Conservation (phyloP, 768 basidiomycete species). For the Amanita subjunquillea region DNA sequence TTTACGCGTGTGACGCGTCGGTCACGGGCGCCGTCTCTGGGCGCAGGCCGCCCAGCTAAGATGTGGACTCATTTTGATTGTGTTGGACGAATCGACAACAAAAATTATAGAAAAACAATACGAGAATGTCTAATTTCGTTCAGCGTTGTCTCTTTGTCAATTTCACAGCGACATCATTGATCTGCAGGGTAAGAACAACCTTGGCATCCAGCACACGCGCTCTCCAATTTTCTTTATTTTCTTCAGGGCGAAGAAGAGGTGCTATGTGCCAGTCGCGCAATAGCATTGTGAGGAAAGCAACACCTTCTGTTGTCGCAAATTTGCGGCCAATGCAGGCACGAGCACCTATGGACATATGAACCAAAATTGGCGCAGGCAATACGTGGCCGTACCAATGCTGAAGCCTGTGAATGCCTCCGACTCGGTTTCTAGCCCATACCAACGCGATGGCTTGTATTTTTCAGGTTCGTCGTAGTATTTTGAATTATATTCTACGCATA, state of each 20-base stretch:
- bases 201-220: slow-evolving; percentile 25
- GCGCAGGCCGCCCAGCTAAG: no score
- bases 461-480: slow-evolving; percentile 28
- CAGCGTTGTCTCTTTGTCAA: slow-evolving; percentile 17
- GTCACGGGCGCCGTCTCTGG: no score
- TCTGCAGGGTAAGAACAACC: slow-evolving; percentile 25
- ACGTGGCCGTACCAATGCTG: slow-evolving; percentile 23
- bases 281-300: slow-evolving; percentile 41
- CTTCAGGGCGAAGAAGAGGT: slow-evolving; percentile 27
- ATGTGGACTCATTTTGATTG: no score
- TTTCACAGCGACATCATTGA: slow-evolving; percentile 21
- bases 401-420: slow-evolving; percentile 37
- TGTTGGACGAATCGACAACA: no score
- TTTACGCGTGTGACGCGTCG: no score
- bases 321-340: slow-evolving; percentile 45
- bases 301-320: slow-evolving; percentile 42
- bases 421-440: slow-evolving; percentile 31
- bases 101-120: no score
- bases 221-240: slow-evolving; percentile 29
- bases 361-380: no score
- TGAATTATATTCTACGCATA: slow-evolving; percentile 33
- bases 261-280: slow-evolving; percentile 44
- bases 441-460: slow-evolving; percentile 39
- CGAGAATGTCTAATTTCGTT: no score
- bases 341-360: slow-evolving; percentile 22